Percentiles rank a stretch among this genome's conserved stretches.
phyloP scores from a whole-genome alignment of 768 basidiomycete genomes.

The Russula olivacea region DNA sequence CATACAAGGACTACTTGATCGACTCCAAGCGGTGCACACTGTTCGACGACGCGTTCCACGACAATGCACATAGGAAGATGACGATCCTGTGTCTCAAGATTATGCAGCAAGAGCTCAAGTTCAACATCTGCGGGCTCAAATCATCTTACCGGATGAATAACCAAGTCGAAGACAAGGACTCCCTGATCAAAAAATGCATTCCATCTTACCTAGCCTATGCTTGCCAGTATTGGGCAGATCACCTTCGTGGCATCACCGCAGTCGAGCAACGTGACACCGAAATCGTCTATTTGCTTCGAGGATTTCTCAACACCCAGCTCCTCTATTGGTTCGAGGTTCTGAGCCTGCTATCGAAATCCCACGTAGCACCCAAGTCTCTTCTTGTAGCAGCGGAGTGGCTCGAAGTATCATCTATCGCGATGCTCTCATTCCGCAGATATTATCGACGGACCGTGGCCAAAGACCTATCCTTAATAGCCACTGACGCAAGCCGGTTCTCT shows the following conservation, averaged over 20 bases:
- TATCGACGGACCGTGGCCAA: conserved; percentile 3
- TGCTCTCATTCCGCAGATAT: neutral
- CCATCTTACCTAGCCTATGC: conserved; percentile 33
- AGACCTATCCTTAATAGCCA: conserved; percentile 10
- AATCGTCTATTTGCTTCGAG: conserved; percentile 22
- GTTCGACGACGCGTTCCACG: neutral
- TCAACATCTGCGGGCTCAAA: conserved; percentile 38
- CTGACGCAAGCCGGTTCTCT: conserved; percentile 22
- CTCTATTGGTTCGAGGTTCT: conserved; percentile 40
- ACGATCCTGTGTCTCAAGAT: conserved; percentile 29
- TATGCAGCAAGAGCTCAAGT: conserved; percentile 33
- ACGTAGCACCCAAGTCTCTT: conserved; percentile 22
- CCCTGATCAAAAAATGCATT: conserved; percentile 28
- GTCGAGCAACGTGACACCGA: conserved; percentile 17
- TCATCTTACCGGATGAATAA: conserved; percentile 33
- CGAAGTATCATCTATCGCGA: conserved; percentile 4
- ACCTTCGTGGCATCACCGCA: conserved; percentile 22
- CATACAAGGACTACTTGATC: conserved; percentile 16
- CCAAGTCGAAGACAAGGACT: conserved; percentile 26
- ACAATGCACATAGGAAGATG: conserved; percentile 19
- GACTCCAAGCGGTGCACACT: conserved; percentile 15
- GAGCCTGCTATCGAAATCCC: conserved; percentile 24
- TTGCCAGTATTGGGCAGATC: conserved; percentile 36
- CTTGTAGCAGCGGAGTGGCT: conserved; percentile 21
- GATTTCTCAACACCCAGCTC: conserved; percentile 28